phyloP scores from a whole-genome alignment of 176 grass and related monocot species.

The Aegilops umbellulata region DNA sequence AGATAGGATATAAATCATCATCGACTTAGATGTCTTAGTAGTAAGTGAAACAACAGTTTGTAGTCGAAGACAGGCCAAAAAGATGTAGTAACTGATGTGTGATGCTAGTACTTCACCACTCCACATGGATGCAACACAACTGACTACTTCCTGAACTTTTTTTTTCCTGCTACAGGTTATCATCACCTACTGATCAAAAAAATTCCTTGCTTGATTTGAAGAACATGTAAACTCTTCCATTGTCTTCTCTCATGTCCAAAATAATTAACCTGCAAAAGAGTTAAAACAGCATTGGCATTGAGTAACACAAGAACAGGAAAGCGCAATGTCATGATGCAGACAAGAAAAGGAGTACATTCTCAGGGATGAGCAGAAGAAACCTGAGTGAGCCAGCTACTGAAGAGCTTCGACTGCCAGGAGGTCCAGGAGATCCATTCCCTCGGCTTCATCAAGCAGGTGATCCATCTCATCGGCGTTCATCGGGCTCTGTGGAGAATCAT shows the following conservation, averaged over 20 bases:
- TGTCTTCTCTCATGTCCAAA: too few species aligned
- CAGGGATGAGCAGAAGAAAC: neutral
- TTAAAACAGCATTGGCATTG: neutral
- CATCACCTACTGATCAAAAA: neutral
- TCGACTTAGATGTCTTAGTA: neutral
- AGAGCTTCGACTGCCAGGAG: neutral
- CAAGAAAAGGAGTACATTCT: neutral
- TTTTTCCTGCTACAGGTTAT: neutral
- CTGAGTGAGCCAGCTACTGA: constrained; percentile 12
- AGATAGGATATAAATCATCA: neutral
- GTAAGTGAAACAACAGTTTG: neutral
- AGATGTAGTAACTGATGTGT: neutral
- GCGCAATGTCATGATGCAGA: neutral
- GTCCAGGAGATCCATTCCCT: too few species aligned
- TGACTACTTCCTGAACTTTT: neutral
- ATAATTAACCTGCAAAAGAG: neutral
- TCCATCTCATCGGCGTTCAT: neutral
- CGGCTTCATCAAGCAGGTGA: neutral
- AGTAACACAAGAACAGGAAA: neutral
- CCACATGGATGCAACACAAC: too few species aligned
- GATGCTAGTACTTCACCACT: neutral
- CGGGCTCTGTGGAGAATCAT: neutral
- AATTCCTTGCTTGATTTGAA: neutral
- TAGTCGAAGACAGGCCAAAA: neutral
- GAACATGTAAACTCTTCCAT: neutral